These are phyloP conservation scores for Ogataea pignaliae DNA, from an alignment of 805 yeast genomes.

Conservation along the genomic window DNA sequence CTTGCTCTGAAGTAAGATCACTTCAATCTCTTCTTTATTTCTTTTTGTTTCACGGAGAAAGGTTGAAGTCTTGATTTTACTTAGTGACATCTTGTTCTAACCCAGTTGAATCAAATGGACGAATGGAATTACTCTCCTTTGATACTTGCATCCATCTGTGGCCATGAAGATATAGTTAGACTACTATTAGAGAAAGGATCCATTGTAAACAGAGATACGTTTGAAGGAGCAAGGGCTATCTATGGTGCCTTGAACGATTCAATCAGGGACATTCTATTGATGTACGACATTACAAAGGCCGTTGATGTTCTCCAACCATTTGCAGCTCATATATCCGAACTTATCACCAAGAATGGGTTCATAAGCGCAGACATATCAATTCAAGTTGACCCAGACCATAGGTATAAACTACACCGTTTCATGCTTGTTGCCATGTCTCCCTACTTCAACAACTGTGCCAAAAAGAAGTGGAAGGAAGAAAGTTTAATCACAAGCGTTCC, in stretches of 20 bases:
- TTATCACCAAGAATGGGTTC: constrained; percentile 28
- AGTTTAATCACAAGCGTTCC: background rate
- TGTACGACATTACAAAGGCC: constrained; percentile 63
- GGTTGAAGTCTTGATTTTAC: too few relatives aligned
- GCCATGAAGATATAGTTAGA: constrained; percentile 62
- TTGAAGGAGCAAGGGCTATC: constrained; percentile 71
- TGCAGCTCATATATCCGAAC: constrained; percentile 60
- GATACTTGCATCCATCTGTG: constrained; percentile 70
- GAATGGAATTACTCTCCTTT: constrained; percentile 74
- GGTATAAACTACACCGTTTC: constrained; percentile 36
- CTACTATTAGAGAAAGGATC: constrained; percentile 64
- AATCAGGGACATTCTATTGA: constrained; percentile 53
- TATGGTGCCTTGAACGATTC: constrained; percentile 73
- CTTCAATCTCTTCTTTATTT: too few relatives aligned
- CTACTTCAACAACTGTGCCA: constrained; percentile 1
- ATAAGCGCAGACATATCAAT: constrained; percentile 32
- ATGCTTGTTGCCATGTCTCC: constrained; percentile 30
- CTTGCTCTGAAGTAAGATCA: too few relatives aligned
- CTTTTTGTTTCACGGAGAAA: too few relatives aligned
- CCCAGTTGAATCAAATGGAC: constrained; percentile 45
- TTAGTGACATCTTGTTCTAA: background rate
- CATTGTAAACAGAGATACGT: constrained; percentile 74
- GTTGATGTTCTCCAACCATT: constrained; percentile 69
- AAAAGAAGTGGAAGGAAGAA: background rate
- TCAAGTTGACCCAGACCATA: constrained; percentile 8